These are phyloP conservation scores for Tetrahymena borealis DNA, from an alignment of 73 alveolate species.

Conservation along the genomic window DNA sequence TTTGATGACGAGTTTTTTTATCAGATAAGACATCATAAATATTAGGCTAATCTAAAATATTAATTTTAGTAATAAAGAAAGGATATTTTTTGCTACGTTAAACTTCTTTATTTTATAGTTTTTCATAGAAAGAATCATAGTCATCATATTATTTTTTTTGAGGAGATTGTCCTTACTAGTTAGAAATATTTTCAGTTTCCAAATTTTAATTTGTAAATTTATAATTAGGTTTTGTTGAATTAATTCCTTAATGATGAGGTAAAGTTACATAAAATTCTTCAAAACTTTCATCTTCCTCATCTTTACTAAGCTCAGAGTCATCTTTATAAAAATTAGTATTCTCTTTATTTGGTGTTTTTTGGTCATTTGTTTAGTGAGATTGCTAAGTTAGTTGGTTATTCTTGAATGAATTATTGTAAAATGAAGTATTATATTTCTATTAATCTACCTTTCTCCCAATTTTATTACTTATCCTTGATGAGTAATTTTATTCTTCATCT, in stretches of 20 bases:
- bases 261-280: not conserved
- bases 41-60: not conserved
- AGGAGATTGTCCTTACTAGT: not conserved
- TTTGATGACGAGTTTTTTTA: not conserved
- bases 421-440: too few relatives aligned
- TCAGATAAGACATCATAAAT: not conserved
- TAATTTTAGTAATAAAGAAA: not conserved
- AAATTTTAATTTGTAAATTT: not conserved
- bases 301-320: not conserved
- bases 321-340: not conserved
- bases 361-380: not conserved
- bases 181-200: not conserved
- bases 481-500: not conserved
- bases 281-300: not conserved
- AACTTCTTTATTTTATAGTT: not conserved
- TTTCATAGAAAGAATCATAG: not conserved
- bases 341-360: not conserved
- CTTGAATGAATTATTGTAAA: too few relatives aligned
- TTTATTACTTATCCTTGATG: not conserved
- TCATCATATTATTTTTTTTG: not conserved
- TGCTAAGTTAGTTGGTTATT: too few relatives aligned
- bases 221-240: not conserved
- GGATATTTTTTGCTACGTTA: not conserved
- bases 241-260: not conserved
- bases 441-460: too few relatives aligned